Evolutionary conservation across 208 protist species (phyloP), one percentile per base, ranked within the genome.

Genomic region (Leishmania braziliensis): DNA sequence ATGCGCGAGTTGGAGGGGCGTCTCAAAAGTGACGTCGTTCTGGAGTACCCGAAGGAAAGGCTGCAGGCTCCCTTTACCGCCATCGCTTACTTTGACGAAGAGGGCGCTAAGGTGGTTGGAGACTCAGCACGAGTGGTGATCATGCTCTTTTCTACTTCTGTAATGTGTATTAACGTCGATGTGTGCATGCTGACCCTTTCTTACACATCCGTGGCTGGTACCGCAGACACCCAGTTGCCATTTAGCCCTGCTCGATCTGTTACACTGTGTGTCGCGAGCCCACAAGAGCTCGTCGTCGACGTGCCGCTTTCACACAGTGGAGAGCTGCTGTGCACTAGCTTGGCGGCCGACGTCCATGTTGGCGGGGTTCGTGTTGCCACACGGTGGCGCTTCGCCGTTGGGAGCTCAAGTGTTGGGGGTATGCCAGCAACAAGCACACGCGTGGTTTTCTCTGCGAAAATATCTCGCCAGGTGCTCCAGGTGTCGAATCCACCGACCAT

Each of bases 291-390:
- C 3, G 16, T 66, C 3, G 63, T 82, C 9, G 77, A 84, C 26
- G 78, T 87, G 33, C 60, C 82, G 26, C 75, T 94, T 54, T 68
- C 82, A 53, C 75, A 84, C n/a, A 77, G 84, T 9, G 91, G 91
- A 26, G 80, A 87, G 69, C 88, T 88, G 60, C 58, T 77, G 60
- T 94, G 89, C 74, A 76, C 56, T 74, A 83, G 78, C 71, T 69
- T 92, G 53, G 60, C 26, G 8, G 88, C 85, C 26, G 74, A 81
- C 72, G 85, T 91, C 51, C 72, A 54, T 18, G 77, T 85, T 71
- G 54, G 50, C 43, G 83, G 70, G 50, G 80, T 88, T 16, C 63
- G 51, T 23, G 76, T 88, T 26, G 81, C 80, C 58, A 58, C 74
- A 43, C 60, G 84, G 16, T 87, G 87, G 62, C 79, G 77, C 62